These are phyloP conservation scores for Paecilomyces dactylethromorphus DNA, from an alignment of 2,329 filamentous ascomycete genomes.

Conservation along the genomic window DNA sequence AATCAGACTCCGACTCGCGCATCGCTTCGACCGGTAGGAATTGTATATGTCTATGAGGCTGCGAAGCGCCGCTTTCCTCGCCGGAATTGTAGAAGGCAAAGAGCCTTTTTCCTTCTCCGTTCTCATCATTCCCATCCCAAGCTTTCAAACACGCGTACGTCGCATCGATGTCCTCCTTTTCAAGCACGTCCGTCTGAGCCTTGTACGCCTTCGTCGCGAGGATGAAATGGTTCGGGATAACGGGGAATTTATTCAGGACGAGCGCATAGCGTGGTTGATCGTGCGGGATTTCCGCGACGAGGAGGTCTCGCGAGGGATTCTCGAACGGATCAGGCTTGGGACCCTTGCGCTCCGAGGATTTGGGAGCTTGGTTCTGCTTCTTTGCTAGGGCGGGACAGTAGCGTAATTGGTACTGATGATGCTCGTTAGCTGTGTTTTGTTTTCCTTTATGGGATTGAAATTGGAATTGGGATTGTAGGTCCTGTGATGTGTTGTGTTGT, in stretches of 20 bases:
- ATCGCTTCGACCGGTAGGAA: constrained; percentile 43
- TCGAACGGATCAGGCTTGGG: constrained; percentile 40
- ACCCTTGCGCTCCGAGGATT: constrained; percentile 11
- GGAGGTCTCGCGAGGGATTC: constrained; percentile 34
- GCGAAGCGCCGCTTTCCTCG: constrained; percentile 42
- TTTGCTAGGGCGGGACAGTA: constrained; percentile 44
- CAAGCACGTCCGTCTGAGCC: constrained; percentile 38
- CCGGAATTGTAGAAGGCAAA: constrained; percentile 48
- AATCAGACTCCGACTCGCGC: constrained; percentile 21
- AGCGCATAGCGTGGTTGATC: constrained; percentile 31
- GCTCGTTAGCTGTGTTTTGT: background rate
- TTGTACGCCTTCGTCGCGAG: constrained; percentile 40
- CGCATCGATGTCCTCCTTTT: constrained; percentile 34
- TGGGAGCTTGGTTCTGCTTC: constrained; percentile 29
- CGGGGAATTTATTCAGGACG: constrained; percentile 44
- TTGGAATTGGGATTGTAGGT: background rate
- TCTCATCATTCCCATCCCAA: constrained; percentile 22
- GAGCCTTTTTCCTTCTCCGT: constrained; percentile 17
- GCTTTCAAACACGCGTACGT: constrained; percentile 35
- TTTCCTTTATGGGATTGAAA: too few species aligned
- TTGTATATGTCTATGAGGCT: constrained; percentile 42
- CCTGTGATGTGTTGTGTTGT: background rate
- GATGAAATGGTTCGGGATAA: constrained; percentile 45
- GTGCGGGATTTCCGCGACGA: constrained; percentile 34
- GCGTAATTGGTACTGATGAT: constrained; percentile 39